Evolutionary conservation across 2,329 filamentous ascomycete genomes (phyloP).

Genomic region (Curvularia hawaiiensis): DNA sequence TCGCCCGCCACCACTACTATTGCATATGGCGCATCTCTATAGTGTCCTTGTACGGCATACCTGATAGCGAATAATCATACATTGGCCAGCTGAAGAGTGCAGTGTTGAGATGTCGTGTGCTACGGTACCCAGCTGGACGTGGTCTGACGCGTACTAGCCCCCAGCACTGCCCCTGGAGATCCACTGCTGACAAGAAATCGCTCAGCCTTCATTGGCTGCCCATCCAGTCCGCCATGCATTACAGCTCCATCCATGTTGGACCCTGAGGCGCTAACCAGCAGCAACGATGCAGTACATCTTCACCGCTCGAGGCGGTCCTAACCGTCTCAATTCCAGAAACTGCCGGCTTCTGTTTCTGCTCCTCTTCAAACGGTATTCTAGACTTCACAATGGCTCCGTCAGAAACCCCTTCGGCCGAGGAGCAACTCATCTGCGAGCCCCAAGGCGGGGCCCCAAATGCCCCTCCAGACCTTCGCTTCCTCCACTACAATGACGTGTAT

Average conservation of each 20-base stretch:
- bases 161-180: slow-evolving; percentile 20
- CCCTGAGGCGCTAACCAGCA: slow-evolving; percentile 32
- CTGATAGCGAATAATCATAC: background rate
- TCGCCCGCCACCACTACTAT: background rate
- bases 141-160: background rate
- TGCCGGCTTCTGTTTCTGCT: slow-evolving; percentile 1
- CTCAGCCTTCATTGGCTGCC: slow-evolving; percentile 29
- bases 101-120: background rate
- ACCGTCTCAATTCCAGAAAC: slow-evolving; percentile 11
- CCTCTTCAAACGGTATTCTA: background rate
- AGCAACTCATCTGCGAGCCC: slow-evolving; percentile 49
- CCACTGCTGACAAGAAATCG: slow-evolving; percentile 21
- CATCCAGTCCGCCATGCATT: slow-evolving; percentile 14
- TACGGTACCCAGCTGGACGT: background rate
- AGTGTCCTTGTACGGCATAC: background rate
- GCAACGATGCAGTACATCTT: slow-evolving; percentile 21
- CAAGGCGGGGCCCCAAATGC: slow-evolving; percentile 50
- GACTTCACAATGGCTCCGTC: slow-evolving; percentile 31
- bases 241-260: slow-evolving; percentile 25
- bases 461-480: slow-evolving; percentile 73
- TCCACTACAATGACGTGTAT: slow-evolving; percentile 96
- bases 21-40: background rate
- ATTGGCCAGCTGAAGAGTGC: background rate
- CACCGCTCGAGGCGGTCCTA: slow-evolving; percentile 34
- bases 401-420: slow-evolving; percentile 37